Evolutionary conservation across 345 rosid species (phyloP).

Genomic region (Citrus australasica): DNA sequence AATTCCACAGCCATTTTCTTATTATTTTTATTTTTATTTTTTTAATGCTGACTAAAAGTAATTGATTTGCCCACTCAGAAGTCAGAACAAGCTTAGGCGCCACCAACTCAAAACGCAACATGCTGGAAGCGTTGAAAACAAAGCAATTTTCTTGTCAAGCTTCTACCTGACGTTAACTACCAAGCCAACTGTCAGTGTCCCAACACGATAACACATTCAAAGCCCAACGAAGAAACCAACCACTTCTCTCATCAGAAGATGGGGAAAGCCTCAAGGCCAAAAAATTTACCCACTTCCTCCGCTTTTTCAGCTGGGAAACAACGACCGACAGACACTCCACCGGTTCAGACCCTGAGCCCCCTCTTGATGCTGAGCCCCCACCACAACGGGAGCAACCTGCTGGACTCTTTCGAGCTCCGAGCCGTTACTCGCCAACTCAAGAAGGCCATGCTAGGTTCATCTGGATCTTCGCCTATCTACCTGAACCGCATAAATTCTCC

Average conservation of each 20-base stretch:
- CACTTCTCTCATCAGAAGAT: background rate
- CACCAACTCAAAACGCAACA: constrained; percentile 10
- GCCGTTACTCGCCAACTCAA: constrained; percentile 42
- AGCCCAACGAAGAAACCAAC: background rate
- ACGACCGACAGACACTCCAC: background rate
- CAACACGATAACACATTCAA: background rate
- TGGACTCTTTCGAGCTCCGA: constrained; percentile 41
- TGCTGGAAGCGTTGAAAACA: constrained; percentile 27
- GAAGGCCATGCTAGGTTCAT: constrained; percentile 33
- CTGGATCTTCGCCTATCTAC: constrained; percentile 19
- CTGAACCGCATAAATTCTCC: constrained; percentile 22
- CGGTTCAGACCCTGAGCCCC: constrained; percentile 12
- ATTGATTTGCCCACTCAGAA: no score
- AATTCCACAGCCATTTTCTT: no score
- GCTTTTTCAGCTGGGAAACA: background rate
- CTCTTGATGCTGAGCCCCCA: constrained; percentile 20
- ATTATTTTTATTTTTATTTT: background rate
- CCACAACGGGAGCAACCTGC: constrained; percentile 37
- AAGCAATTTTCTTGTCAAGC: constrained; percentile 22
- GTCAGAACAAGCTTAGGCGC: background rate
- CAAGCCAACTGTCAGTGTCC: background rate
- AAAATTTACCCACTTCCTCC: background rate
- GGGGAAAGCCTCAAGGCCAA: constrained; percentile 15
- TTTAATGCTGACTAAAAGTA: background rate
- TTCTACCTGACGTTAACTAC: constrained; percentile 8